Conservation (phyloP, 805 yeast species). For the Suhomyces emberorum region DNA sequence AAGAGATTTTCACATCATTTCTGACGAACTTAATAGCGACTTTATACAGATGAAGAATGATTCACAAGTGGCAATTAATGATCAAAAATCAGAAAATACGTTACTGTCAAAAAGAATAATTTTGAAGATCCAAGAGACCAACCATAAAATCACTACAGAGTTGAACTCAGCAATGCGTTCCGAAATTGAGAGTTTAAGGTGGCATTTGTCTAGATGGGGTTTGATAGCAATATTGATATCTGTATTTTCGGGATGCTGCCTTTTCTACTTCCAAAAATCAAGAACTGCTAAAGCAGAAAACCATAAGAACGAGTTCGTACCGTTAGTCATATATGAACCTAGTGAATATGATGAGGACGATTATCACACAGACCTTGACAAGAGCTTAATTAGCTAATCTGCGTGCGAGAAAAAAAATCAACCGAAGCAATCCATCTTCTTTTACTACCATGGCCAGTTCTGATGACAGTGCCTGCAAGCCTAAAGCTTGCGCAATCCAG, state of each 20-base stretch:
- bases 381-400: slow-evolving; percentile 10
- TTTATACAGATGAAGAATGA: slow-evolving; percentile 63
- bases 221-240: slow-evolving; percentile 67
- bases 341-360: slow-evolving; percentile 54
- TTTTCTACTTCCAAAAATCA: slow-evolving; percentile 48
- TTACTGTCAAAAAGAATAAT: slow-evolving; percentile 65
- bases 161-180: slow-evolving; percentile 78
- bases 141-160: slow-evolving; percentile 79
- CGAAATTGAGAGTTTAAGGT: slow-evolving; percentile 82
- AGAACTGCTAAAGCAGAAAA: slow-evolving; percentile 18
- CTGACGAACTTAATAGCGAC: slow-evolving; percentile 70
- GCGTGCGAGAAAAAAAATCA: slow-evolving; percentile 1
- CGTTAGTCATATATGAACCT: slow-evolving; percentile 42
- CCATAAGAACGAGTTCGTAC: slow-evolving; percentile 36
- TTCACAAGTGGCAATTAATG: slow-evolving; percentile 77
- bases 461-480: slow-evolving; percentile 50
- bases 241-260: slow-evolving; percentile 50
- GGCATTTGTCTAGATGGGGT: slow-evolving; percentile 93
- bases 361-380: slow-evolving; percentile 54
- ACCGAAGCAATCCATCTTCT: slow-evolving; percentile 1
- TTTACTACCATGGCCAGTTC: slow-evolving; percentile 1
- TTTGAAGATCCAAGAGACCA: slow-evolving; percentile 73
- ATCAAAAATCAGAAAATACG: slow-evolving; percentile 82
- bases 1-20: slow-evolving; percentile 65
- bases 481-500: slow-evolving; percentile 80